These are phyloP conservation scores for Phytophthora uliginosa DNA, from an alignment of 352 stramenopile species.

Conservation along the genomic window DNA sequence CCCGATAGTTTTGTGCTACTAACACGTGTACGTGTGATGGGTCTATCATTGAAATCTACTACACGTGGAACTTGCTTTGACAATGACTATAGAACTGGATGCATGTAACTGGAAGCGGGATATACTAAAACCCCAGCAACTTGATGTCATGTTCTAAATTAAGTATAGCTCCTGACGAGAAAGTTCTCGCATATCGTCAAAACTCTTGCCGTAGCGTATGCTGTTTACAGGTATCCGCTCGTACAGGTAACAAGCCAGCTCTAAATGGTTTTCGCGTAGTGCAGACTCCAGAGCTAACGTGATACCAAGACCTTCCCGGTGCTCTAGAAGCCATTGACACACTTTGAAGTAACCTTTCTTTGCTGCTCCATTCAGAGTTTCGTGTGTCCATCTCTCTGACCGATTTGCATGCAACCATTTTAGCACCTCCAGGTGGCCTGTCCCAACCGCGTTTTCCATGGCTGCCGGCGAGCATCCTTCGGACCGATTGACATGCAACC, in stretches of 20 bases:
- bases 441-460: not conserved
- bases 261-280: slow-evolving; percentile 1
- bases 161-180: not conserved
- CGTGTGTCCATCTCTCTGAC: not conserved
- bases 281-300: not conserved
- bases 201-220: slow-evolving; percentile 1
- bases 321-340: not conserved
- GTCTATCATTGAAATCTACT: too few species aligned
- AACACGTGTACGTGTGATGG: too few species aligned
- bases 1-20: too few species aligned
- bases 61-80: too few species aligned
- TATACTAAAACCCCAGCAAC: too few species aligned
- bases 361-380: not conserved
- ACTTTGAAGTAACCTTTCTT: not conserved
- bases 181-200: not conserved
- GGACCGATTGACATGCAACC: not conserved
- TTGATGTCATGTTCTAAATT: too few species aligned
- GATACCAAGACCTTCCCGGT: not conserved
- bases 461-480: not conserved
- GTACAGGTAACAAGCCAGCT: not conserved
- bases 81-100: too few species aligned
- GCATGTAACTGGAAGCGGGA: too few species aligned
- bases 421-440: not conserved
- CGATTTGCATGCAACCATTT: not conserved
- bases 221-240: not conserved